A percentile compares a stretch with the other conserved stretches of the same genome.
Evolutionary conservation across 164 flowering plant species (phyloP).

Genomic region (Echeveria elegans): DNA sequence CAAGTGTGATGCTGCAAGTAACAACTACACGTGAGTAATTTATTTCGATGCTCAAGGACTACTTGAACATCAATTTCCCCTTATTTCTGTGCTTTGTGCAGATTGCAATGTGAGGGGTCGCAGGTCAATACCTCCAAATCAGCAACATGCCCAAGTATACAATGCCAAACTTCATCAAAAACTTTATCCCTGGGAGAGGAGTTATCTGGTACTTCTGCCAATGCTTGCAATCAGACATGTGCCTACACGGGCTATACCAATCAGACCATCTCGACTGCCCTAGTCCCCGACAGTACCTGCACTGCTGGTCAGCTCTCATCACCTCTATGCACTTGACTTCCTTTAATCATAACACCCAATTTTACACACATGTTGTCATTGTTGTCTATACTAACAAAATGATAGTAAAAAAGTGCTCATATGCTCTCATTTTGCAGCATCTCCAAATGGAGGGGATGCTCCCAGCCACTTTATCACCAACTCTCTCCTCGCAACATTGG

Average conservation of each 20-base stretch:
- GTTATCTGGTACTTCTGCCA: slow-evolving; percentile 13
- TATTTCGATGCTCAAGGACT: background rate
- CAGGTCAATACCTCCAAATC: slow-evolving; percentile 18
- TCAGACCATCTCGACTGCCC: slow-evolving; percentile 27
- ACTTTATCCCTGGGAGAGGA: slow-evolving; percentile 31
- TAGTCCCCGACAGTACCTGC: slow-evolving; percentile 31
- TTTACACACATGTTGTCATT: too few relatives aligned
- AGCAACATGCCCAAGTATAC: slow-evolving; percentile 40
- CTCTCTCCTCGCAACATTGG: background rate
- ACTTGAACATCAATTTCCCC: background rate
- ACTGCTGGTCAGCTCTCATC: slow-evolving; percentile 29
- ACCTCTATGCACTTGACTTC: background rate
- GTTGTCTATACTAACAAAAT: too few relatives aligned
- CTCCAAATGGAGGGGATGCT: background rate
- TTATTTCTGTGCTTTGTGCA: slow-evolving; percentile 13
- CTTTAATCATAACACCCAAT: background rate
- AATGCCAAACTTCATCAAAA: slow-evolving; percentile 24
- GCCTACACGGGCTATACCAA: slow-evolving; percentile 55
- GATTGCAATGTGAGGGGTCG: slow-evolving; percentile 52
- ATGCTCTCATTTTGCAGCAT: background rate
- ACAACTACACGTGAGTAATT: slow-evolving; percentile 48
- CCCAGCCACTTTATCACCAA: background rate
- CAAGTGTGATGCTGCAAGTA: slow-evolving; percentile 32
- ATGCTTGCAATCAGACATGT: slow-evolving; percentile 29
- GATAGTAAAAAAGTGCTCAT: background rate